Evolutionary conservation across 495 filamentous ascomycete species (phyloP), one percentile per base, ranked within the genome.

Genomic region (Penicillium cataractarum): DNA sequence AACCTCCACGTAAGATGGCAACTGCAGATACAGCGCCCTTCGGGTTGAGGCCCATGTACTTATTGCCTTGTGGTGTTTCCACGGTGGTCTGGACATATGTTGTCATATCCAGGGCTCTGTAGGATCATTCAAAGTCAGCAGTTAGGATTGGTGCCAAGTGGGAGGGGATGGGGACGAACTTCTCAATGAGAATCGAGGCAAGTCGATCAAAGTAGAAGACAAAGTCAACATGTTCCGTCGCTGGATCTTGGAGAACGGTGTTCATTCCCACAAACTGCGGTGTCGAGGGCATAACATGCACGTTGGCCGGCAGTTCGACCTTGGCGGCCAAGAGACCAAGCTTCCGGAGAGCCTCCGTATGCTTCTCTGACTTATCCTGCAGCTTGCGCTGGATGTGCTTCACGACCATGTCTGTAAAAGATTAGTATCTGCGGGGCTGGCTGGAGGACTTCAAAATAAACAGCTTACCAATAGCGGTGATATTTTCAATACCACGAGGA

Each of bases 181-280:
- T 86, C 73, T 97, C 93, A 31, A 99, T 86, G 7, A 99, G 80
- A n/a, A 97, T 77, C 1, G 87, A 86, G 3, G 89, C 84, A 37
- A 98, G 77, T 21, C 95, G 87, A 76, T 99, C 91, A 67, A 97
- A 97, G 74, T 97, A 97, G 74, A 97, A 98, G 57, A 96, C 92
- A 71, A 97, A 98, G 63, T 97, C 93, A 64, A 96, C 95, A 42
- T 89, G 85, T 12, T 87, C 77, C 1, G 90, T 94, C 44, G 89
- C 83, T 24, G 90, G 90, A 69, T 92, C 83, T 67, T 94, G 91
- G 31, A 99, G 85, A 54, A 97, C 89, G 0, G 93, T 97, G 74
- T 90, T 93, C 86, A 99, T 96, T 22, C 86, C 93, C 32, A 83
- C 76, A 42, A 97, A 79, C 72, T 99, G 94, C 6, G 86, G 82